A percentile compares a stretch with the other conserved stretches of the same genome.
Evolutionary conservation across 345 rosid genomes (phyloP).

Genomic region (Barbarea vulgaris): DNA sequence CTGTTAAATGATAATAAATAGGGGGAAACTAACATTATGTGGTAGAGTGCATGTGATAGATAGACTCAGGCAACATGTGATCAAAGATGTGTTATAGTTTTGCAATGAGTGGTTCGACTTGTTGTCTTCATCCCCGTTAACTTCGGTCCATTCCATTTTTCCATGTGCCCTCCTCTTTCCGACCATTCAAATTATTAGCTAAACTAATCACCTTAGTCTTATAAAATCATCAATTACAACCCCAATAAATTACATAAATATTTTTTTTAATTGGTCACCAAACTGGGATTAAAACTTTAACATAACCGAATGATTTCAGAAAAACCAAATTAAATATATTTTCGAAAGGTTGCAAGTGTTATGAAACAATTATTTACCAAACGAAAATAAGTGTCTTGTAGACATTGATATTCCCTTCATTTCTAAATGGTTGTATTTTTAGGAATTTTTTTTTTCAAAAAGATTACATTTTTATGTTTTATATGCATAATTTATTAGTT

Average conservation of each 20-base stretch:
- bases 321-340: too few relatives aligned
- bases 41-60: constrained; percentile 9
- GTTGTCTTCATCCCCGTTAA: constrained; percentile 28
- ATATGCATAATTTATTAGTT: too few relatives aligned
- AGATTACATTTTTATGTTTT: too few relatives aligned
- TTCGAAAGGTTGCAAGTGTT: not conserved
- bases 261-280: not conserved
- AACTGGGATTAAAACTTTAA: not conserved
- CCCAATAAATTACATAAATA: not conserved
- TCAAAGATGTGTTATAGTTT: constrained; percentile 15
- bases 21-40: not conserved
- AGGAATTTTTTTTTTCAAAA: too few relatives aligned
- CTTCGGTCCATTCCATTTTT: constrained; percentile 14
- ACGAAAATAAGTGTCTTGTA: not conserved
- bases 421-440: too few relatives aligned
- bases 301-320: not conserved
- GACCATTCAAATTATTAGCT: constrained; percentile 1
- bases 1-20: not conserved
- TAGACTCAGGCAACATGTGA: constrained; percentile 32
- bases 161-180: constrained; percentile 34
- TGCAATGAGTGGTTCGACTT: constrained; percentile 34
- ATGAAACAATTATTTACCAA: not conserved
- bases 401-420: too few relatives aligned
- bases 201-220: not conserved
- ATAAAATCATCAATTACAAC: not conserved